Conservation (phyloP, 2,329 filamentous ascomycete species). For the Geosmithia flava region DNA sequence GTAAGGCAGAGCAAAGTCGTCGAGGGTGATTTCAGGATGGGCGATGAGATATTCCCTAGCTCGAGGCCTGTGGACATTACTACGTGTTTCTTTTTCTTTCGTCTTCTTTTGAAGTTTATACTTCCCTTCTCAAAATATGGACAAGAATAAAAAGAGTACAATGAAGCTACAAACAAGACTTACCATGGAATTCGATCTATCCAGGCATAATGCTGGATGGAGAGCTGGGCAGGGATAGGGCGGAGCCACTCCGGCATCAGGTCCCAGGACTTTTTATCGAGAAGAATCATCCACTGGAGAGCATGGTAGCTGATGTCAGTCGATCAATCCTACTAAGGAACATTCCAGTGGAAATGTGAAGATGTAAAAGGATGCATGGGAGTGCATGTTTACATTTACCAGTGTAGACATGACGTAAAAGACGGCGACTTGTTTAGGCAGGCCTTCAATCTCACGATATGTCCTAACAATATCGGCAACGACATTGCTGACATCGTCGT, state of each 20-base stretch:
- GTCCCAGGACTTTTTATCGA: slow-evolving; percentile 16
- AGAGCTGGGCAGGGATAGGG: slow-evolving; percentile 12
- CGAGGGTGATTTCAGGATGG: slow-evolving; percentile 15
- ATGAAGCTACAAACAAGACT: neutral
- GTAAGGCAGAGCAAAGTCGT: slow-evolving; percentile 16
- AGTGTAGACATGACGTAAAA: slow-evolving; percentile 16
- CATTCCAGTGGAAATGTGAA: too few species aligned
- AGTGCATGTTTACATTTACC: slow-evolving; percentile 14
- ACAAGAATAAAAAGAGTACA: neutral
- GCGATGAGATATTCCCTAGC: slow-evolving; percentile 15
- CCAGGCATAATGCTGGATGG: slow-evolving; percentile 15
- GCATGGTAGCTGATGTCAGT: neutral
- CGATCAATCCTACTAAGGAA: too few species aligned
- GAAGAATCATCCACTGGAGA: slow-evolving; percentile 14
- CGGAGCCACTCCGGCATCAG: slow-evolving; percentile 15
- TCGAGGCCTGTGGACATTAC: slow-evolving; percentile 9
- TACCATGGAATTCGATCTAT: slow-evolving; percentile 16
- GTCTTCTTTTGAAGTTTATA: too few species aligned
- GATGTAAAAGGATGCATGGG: too few species aligned
- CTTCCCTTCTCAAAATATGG: too few species aligned
- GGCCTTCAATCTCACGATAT: slow-evolving; percentile 15
- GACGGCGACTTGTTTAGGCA: slow-evolving; percentile 16
- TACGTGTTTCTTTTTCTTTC: too few species aligned
- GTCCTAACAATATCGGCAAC: slow-evolving; percentile 16
- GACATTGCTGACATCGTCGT: slow-evolving; percentile 17